phyloP scores from a whole-genome alignment of 345 rosid genomes.

The Reutealis trisperma region DNA sequence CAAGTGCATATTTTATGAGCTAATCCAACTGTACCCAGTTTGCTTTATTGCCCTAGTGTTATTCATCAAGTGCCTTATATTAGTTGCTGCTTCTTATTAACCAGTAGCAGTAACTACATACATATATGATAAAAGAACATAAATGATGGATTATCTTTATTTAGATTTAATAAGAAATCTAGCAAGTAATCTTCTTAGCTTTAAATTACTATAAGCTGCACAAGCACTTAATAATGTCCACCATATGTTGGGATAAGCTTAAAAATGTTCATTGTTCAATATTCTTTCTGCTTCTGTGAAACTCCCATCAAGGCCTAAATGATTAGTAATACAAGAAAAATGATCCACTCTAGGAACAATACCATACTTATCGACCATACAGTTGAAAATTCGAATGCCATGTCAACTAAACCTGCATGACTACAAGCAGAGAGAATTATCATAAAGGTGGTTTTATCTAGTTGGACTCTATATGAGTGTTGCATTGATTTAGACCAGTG shows the following conservation, averaged over 20 bases:
- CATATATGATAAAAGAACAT: conserved; percentile 65
- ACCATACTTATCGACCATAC: conserved; percentile 49
- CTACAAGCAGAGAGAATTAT: conserved; percentile 76
- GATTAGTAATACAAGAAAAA: conserved; percentile 70
- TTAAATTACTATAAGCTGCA: conserved; percentile 67
- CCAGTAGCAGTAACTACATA: conserved; percentile 80
- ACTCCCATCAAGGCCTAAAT: conserved; percentile 73
- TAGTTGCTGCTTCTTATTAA: conserved; percentile 78
- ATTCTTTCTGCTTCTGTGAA: conserved; percentile 63
- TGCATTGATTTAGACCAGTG: conserved; percentile 47
- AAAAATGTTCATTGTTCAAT: conserved; percentile 34
- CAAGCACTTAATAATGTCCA: conserved; percentile 82
- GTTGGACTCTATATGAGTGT: conserved; percentile 34
- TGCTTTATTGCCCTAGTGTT: background rate
- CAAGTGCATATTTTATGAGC: background rate
- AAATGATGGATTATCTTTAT: conserved; percentile 51
- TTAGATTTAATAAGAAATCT: conserved; percentile 54
- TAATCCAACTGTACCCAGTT: conserved; percentile 1
- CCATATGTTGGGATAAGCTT: conserved; percentile 41
- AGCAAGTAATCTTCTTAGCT: conserved; percentile 58
- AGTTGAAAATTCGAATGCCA: conserved; percentile 52
- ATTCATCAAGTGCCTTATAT: conserved; percentile 10
- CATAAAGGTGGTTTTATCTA: conserved; percentile 66
- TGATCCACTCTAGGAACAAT: conserved; percentile 56
- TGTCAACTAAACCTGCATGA: conserved; percentile 67